Conservation (phyloP, 768 basidiomycete genomes). For the Mycena haematopus region DNA sequence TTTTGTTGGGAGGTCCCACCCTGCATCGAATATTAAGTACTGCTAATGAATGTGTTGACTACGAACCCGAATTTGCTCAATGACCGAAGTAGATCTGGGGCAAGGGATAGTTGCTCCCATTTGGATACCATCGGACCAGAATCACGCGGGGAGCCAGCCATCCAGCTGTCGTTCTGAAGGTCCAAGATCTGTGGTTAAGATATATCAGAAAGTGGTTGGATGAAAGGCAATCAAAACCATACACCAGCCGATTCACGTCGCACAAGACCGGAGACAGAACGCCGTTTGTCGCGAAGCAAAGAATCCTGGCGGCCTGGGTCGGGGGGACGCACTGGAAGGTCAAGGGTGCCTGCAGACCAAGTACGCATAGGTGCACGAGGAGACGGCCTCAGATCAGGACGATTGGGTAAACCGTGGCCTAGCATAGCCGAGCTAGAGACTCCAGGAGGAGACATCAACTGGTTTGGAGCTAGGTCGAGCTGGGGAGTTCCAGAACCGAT, state of each 20-base stretch:
- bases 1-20: conserved; percentile 98
- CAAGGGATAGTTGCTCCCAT: conserved; percentile 92
- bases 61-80: conserved; percentile 93
- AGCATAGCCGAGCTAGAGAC: conserved; percentile 49
- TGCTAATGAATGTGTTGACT: neutral
- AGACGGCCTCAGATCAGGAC: conserved; percentile 66
- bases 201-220: conserved; percentile 21
- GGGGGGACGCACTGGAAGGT: conserved; percentile 68
- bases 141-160: conserved; percentile 64
- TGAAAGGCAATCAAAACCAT: conserved; percentile 38
- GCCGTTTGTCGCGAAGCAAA: conserved; percentile 69
- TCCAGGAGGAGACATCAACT: conserved; percentile 49
- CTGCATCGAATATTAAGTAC: conserved; percentile 45
- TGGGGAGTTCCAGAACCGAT: conserved; percentile 48
- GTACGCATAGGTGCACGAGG: conserved; percentile 75
- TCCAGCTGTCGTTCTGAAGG: conserved; percentile 61
- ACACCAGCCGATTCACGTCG: conserved; percentile 81
- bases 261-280: conserved; percentile 70
- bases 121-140: conserved; percentile 86
- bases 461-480: conserved; percentile 55
- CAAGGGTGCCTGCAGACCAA: conserved; percentile 84
- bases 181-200: conserved; percentile 54
- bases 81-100: conserved; percentile 86
- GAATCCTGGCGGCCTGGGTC: conserved; percentile 53
- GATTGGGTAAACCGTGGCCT: conserved; percentile 67